Conservation (phyloP, 345 rosid species). For the Passiflora organensis region DNA sequence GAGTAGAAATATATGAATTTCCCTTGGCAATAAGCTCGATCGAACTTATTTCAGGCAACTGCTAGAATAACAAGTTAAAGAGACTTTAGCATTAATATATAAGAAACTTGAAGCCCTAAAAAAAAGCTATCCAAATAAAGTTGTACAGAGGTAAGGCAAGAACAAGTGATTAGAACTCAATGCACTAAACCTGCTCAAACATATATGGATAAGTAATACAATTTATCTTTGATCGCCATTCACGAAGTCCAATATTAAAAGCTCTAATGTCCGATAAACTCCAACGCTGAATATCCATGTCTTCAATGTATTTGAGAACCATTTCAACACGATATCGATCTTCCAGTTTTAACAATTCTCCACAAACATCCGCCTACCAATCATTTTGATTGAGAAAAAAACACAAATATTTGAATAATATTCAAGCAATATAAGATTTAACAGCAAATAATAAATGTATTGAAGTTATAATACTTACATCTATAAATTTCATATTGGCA, state of each 20-base stretch:
- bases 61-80: conserved; percentile 22
- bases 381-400: conserved; percentile 16
- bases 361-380: conserved; percentile 19
- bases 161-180: neutral
- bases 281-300: conserved; percentile 69
- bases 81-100: conserved; percentile 1
- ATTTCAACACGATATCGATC: conserved; percentile 41
- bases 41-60: conserved; percentile 58
- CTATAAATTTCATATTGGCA: conserved; percentile 17
- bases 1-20: conserved; percentile 38
- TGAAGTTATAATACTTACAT: conserved; percentile 48
- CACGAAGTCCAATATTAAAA: conserved; percentile 54
- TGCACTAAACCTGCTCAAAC: conserved; percentile 51
- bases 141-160: neutral
- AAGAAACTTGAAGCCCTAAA: neutral
- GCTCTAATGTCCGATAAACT: conserved; percentile 52
- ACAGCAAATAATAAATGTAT: too few relatives aligned
- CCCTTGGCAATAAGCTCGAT: conserved; percentile 51
- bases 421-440: too few relatives aligned
- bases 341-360: conserved; percentile 34
- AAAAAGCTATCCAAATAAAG: neutral
- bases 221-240: conserved; percentile 61
- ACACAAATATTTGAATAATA: neutral
- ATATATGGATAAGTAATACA: conserved; percentile 65
- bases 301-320: conserved; percentile 69